A percentile compares a stretch with the other conserved stretches of the same genome.
These are phyloP conservation scores for Zanthoxylum bungeanum DNA, from an alignment of 345 rosid species.

Conservation along the genomic window DNA sequence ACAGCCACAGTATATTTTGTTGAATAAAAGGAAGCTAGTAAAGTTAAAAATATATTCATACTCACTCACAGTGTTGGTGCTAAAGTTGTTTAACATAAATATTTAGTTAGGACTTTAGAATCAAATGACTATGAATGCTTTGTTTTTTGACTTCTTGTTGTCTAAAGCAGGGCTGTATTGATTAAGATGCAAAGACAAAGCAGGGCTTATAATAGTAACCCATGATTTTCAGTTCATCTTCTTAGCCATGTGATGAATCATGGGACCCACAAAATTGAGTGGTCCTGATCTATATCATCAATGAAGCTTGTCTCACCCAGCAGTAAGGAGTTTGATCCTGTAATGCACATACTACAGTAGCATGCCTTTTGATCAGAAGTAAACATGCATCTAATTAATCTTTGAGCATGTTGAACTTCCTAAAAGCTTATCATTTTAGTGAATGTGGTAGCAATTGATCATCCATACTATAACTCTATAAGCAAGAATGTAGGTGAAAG, in stretches of 20 bases:
- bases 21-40: not conserved
- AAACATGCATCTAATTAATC: not conserved
- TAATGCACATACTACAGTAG: too few species aligned
- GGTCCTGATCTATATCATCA: slow-evolving; percentile 6
- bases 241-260: not conserved
- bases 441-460: slow-evolving; percentile 4
- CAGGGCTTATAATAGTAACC: slow-evolving; percentile 10
- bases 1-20: not conserved
- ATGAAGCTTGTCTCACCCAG: not conserved
- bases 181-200: slow-evolving; percentile 50
- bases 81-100: not conserved
- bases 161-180: slow-evolving; percentile 38
- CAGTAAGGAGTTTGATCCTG: not conserved
- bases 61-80: not conserved
- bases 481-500: too few species aligned
- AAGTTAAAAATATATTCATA: not conserved
- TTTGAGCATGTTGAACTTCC: not conserved
- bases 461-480: too few species aligned
- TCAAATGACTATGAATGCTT: slow-evolving; percentile 19
- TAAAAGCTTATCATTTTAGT: not conserved
- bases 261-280: slow-evolving; percentile 17
- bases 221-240: not conserved
- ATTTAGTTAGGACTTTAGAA: slow-evolving; percentile 20
- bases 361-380: too few species aligned
- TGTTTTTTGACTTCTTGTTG: slow-evolving; percentile 38